phyloP scores from a whole-genome alignment of 2,329 filamentous ascomycete species.

The Sporothrix humicola region DNA sequence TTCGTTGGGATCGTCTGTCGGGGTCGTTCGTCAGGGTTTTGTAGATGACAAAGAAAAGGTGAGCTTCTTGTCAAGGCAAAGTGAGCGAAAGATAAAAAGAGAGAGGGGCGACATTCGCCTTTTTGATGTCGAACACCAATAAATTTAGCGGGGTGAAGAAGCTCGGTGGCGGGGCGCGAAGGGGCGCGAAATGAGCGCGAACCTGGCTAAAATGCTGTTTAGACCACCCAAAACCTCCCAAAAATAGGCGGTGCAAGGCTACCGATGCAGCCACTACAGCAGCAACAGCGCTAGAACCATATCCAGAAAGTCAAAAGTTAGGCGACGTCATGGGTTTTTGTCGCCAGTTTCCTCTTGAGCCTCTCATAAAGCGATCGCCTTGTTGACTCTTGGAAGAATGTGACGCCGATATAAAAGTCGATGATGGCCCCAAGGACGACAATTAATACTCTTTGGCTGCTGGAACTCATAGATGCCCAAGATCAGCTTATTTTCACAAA shows the following conservation, averaged over 20 bases:
- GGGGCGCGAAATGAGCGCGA: too few species aligned
- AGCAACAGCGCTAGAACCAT: not conserved
- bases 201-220: not conserved
- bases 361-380: not conserved
- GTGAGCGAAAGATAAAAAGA: not conserved
- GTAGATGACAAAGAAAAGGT: conserved; percentile 2
- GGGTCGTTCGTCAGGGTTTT: conserved; percentile 5
- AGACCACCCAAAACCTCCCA: too few species aligned
- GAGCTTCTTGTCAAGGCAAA: not conserved
- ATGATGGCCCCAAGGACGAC: too few species aligned
- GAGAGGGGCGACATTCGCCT: conserved; percentile 9
- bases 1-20: not conserved
- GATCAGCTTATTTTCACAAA: too few species aligned
- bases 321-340: conserved; percentile 2
- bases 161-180: not conserved
- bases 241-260: conserved; percentile 9
- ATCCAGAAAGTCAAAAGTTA: not conserved
- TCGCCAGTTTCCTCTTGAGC: not conserved
- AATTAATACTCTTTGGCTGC: too few species aligned
- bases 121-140: not conserved
- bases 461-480: too few species aligned
- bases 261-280: not conserved
- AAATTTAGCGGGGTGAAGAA: not conserved
- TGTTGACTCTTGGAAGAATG: not conserved
- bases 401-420: too few species aligned